Base-by-base conservation (phyloP, 2,329 filamentous ascomycete genomes). In the Curvularia spicifera region DNA sequence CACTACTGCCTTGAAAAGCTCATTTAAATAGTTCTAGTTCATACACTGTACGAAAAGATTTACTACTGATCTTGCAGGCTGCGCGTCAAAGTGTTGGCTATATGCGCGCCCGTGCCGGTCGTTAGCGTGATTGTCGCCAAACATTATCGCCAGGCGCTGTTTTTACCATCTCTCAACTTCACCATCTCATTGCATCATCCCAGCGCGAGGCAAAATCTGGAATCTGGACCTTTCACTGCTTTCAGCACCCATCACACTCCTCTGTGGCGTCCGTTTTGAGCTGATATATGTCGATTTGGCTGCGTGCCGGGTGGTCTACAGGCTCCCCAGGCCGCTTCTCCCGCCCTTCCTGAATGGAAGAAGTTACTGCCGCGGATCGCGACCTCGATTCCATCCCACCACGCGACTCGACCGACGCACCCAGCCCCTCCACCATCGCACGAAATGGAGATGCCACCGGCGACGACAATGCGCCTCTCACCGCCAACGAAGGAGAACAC, bases 221-320 rank as follows among this genome's bases (percentile, higher is more conserved):
- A 64, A 65, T 78, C 64, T 59, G 71, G 76, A 47, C 61, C 57
- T 72, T 54, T 57, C 69, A 76, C 60, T 51, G 59, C 53, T 47
- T 57, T 66, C 62, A 56, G 47, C 60, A 44, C 54, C 51, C 53
- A 29, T 50, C 28, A 24, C 46, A 47, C 67, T 67, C 63, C 67
- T 63, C 48, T 61, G 61, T 64, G 68, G 71, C 66, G 61, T 60
- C 49, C 18, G 39, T 53, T 67, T 70, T 63, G 66, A 47, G 55
- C 53, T 59, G 58, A 61, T 73, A 66, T 52, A 72, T 72, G 70
- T 62, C 61, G 58, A 60, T 66, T 70, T 68, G 67, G 68, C 63
- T 65, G 62, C 62, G 71, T 64, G 66, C 63, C 59, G 63, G 71
- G 74, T 71, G 70, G 71, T 73, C 67, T 73, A 58, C 51, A 64